These are phyloP conservation scores for Botrytis tulipae DNA, from an alignment of 2,329 filamentous ascomycete species.

Conservation along the genomic window DNA sequence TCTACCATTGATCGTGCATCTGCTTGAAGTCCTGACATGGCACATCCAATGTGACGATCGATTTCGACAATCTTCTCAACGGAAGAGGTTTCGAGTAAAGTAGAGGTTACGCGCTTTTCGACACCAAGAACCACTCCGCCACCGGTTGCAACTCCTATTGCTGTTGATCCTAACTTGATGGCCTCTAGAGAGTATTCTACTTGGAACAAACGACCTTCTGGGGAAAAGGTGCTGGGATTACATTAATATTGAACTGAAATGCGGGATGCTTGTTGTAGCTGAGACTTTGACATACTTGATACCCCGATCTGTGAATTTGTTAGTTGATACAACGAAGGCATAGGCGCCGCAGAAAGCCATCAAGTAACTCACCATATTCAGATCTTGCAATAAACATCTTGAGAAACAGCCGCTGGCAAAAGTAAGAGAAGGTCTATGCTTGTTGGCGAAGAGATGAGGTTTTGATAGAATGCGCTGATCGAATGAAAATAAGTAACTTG, in stretches of 20 bases:
- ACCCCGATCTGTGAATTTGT: conserved; percentile 73
- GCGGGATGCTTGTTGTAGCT: conserved; percentile 23
- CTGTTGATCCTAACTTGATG: conserved; percentile 98
- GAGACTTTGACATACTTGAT: conserved; percentile 72
- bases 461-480: neutral
- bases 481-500: neutral
- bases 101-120: conserved; percentile 97
- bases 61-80: conserved; percentile 99
- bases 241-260: conserved; percentile 22
- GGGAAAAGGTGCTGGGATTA: conserved; percentile 85
- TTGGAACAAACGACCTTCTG: conserved; percentile 98
- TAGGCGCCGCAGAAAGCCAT: conserved; percentile 9
- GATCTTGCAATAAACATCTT: conserved; percentile 99
- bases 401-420: conserved; percentile 41
- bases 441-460: neutral
- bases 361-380: conserved; percentile 81
- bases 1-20: conserved; percentile 98
- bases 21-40: conserved; percentile 96
- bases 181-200: conserved; percentile 99
- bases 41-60: conserved; percentile 96
- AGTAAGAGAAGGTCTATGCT: neutral
- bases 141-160: conserved; percentile 94
- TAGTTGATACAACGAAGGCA: conserved; percentile 34
- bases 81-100: conserved; percentile 93
- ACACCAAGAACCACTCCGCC: conserved; percentile 96